These are phyloP conservation scores for Botrytis fragariae DNA, from an alignment of 2,329 filamentous ascomycete genomes.

Conservation along the genomic window DNA sequence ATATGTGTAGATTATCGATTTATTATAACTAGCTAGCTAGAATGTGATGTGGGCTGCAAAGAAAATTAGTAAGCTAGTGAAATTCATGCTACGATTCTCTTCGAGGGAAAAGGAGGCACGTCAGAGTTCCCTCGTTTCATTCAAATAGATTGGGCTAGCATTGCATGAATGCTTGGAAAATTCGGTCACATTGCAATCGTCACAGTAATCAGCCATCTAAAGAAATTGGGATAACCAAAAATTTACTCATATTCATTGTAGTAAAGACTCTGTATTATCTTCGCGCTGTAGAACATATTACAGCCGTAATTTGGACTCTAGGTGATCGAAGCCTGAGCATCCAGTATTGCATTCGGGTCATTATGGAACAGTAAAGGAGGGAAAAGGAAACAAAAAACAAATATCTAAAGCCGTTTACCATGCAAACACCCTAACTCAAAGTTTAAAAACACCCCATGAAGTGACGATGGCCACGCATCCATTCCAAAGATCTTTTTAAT, in stretches of 20 bases:
- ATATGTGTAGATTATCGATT: not conserved
- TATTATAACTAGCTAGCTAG: not conserved
- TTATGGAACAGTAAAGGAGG: conserved; percentile 29
- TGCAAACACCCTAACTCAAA: conserved; percentile 39
- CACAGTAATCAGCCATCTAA: not conserved
- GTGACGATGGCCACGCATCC: conserved; percentile 34
- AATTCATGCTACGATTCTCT: not conserved
- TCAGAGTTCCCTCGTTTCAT: not conserved
- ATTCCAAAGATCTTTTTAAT: conserved; percentile 36
- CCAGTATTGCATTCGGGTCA: conserved; percentile 32
- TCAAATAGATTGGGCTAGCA: not conserved
- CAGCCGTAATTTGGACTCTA: conserved; percentile 32
- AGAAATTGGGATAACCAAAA: conserved; percentile 17
- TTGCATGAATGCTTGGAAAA: not conserved
- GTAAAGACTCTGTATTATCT: conserved; percentile 35
- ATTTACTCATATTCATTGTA: conserved; percentile 23
- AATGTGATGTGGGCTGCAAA: not conserved
- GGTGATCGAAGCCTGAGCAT: conserved; percentile 14
- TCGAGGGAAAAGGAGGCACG: not conserved
- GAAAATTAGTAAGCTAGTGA: not conserved
- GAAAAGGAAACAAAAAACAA: conserved; percentile 33
- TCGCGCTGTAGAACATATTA: conserved; percentile 32
- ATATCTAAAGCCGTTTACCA: conserved; percentile 40
- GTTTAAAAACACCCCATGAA: conserved; percentile 30
- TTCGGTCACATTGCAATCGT: not conserved